These are phyloP conservation scores for Nitzschia palea DNA, from an alignment of 108 stramenopile genomes.

Conservation along the genomic window DNA sequence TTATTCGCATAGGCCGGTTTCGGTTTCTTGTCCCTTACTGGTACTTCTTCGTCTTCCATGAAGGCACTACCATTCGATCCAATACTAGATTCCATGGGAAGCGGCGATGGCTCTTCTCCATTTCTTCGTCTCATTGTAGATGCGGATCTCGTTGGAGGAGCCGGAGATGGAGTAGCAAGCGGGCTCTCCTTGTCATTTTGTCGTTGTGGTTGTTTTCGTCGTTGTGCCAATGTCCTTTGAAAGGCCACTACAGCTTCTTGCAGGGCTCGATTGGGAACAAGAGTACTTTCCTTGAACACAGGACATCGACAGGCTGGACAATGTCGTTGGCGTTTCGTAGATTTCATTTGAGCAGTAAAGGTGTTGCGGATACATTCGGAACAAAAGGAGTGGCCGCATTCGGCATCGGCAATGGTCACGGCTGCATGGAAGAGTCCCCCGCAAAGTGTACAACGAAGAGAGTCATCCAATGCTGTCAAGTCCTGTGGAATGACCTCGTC, in stretches of 20 bases:
- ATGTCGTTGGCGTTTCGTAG: neutral
- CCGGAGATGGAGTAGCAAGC: neutral
- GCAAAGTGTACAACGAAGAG: slow-evolving; percentile 11
- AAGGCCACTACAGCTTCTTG: slow-evolving; percentile 27
- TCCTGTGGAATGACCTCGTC: slow-evolving; percentile 8
- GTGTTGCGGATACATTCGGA: slow-evolving; percentile 48
- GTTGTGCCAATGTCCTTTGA: neutral
- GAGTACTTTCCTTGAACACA: slow-evolving; percentile 8
- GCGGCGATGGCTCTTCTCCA: too few relatives aligned
- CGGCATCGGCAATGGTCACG: neutral
- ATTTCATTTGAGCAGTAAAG: slow-evolving; percentile 21
- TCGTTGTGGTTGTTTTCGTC: neutral
- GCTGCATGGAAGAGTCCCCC: neutral
- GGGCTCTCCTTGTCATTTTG: neutral
- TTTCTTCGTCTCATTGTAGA: too few relatives aligned
- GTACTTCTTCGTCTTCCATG: neutral
- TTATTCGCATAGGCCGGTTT: too few relatives aligned
- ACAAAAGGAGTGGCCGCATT: slow-evolving; percentile 56
- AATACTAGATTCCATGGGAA: too few relatives aligned
- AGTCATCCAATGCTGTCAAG: slow-evolving; percentile 1
- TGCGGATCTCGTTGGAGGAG: neutral
- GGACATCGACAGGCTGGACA: slow-evolving; percentile 34
- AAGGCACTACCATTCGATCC: too few relatives aligned
- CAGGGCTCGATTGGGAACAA: slow-evolving; percentile 23
- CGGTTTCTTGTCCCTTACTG: neutral